Conservation (phyloP, 2,329 filamentous ascomycete species). For the Cladophialophora immunda region DNA sequence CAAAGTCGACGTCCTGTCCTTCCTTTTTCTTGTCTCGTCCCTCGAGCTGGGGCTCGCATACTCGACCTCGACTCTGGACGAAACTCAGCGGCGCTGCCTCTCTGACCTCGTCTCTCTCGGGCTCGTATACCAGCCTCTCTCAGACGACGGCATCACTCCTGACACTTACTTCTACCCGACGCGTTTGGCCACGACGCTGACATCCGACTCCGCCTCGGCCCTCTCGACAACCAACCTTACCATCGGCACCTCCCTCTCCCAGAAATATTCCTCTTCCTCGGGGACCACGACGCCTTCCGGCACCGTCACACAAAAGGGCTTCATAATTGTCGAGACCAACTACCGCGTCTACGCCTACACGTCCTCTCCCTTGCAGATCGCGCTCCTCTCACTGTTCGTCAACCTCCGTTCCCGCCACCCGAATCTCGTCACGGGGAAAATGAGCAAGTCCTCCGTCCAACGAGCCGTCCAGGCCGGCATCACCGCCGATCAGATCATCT, state of each 20-base stretch:
- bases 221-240: slow-evolving; percentile 75
- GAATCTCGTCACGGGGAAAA: slow-evolving; percentile 90
- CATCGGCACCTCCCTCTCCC: slow-evolving; percentile 69
- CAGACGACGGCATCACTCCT: slow-evolving; percentile 40
- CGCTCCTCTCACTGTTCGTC: slow-evolving; percentile 88
- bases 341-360: slow-evolving; percentile 98
- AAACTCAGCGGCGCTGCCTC: slow-evolving; percentile 87
- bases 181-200: slow-evolving; percentile 90
- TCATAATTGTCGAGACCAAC: slow-evolving; percentile 97
- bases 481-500: slow-evolving; percentile 93
- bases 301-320: slow-evolving; percentile 60
- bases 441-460: slow-evolving; percentile 88
- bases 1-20: slow-evolving; percentile 91
- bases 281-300: not conserved
- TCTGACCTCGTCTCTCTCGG: slow-evolving; percentile 90
- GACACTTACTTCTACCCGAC: slow-evolving; percentile 80
- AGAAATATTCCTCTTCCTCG: slow-evolving; percentile 41
- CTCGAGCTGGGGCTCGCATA: slow-evolving; percentile 92
- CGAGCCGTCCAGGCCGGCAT: slow-evolving; percentile 89
- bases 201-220: slow-evolving; percentile 74
- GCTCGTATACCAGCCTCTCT: slow-evolving; percentile 73
- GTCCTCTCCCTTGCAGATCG: slow-evolving; percentile 90
- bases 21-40: slow-evolving; percentile 93
- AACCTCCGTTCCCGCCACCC: slow-evolving; percentile 89
- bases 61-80: slow-evolving; percentile 82